Base-by-base conservation (phyloP, 164 flowering plant genomes). In the Stephania cephalantha region DNA sequence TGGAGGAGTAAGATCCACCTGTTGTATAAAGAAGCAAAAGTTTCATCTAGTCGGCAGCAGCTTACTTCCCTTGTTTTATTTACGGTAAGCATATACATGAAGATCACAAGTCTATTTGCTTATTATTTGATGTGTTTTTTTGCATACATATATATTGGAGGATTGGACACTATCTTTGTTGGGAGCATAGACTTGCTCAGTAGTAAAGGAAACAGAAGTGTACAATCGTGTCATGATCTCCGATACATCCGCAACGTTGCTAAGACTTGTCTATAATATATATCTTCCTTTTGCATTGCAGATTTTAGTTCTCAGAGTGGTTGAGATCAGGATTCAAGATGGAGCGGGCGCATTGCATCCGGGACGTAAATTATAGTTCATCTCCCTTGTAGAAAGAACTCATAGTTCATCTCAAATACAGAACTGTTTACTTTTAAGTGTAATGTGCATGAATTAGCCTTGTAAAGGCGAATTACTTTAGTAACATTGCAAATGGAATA, bases 1-100 rank as follows among this genome's bases (percentile, higher is more conserved):
- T 84, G 1, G 97, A 93, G 73, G 97, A 91, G 82, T 88, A 45
- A 22, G 70, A 71, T 74, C 72, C 0, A 58, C 42, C 68, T 42
- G 52, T 68, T 31, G 48, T 18, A 67, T 11, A 15, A 48, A 29
- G 46, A 8, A 12, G 55, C n/a, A 71, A 52, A 11, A 5, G 9
- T 46, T 68, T 44, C 17, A 35, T 44, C 9, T 25, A 66, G 69
- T 66, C 20, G 25, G 9, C 25, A n/a, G 66, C 25, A 20, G 66
- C 9, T 20, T 9, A 30, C 12, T 17, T 66, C 69, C 44, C 69
- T 22, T 25, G 7, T 20, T 61, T 20, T 61, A 61, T 61, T 61
- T n/a, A 61, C 20, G 65, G 22, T 8, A 71, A 71, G 74, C 74
- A 64, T 30, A 71, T 53, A 52, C 74, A 25, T 20, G 3, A 11